phyloP scores from a whole-genome alignment of 345 rosid species.

The Aquilaria malaccensis region DNA sequence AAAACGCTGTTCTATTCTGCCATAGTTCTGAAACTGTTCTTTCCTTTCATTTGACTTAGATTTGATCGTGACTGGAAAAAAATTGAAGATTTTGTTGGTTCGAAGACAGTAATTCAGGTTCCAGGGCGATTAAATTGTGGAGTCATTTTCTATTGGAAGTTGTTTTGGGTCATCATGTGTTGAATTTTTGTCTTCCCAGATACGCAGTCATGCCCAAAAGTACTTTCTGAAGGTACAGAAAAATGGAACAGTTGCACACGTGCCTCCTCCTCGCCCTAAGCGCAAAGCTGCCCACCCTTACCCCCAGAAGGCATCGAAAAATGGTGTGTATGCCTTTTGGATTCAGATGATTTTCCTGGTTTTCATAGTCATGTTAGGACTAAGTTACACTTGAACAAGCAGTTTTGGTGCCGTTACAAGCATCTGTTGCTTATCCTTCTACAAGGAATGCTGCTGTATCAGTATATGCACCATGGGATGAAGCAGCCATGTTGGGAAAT shows the following conservation, averaged over 20 bases:
- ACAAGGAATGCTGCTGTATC: constrained; percentile 28
- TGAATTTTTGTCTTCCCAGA: constrained; percentile 36
- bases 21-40: constrained; percentile 4
- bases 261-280: constrained; percentile 97
- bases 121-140: constrained; percentile 8
- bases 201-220: constrained; percentile 97
- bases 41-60: constrained; percentile 34
- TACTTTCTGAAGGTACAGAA: constrained; percentile 96
- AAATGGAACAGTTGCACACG: constrained; percentile 84
- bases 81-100: constrained; percentile 96
- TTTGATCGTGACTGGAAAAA: constrained; percentile 99
- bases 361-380: constrained; percentile 7
- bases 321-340: constrained; percentile 35
- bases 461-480: constrained; percentile 66
- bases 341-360: constrained; percentile 1
- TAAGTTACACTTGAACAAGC: constrained; percentile 15
- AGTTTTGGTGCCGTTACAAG: constrained; percentile 58
- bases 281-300: constrained; percentile 96
- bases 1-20: neutral
- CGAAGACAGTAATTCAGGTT: constrained; percentile 98
- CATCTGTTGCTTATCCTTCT: constrained; percentile 46
- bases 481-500: constrained; percentile 44
- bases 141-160: neutral
- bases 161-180: constrained; percentile 6
- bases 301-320: constrained; percentile 89